Evolutionary conservation across 352 stramenopile species (phyloP).

Genomic region (Globisporangium cederbergense): DNA sequence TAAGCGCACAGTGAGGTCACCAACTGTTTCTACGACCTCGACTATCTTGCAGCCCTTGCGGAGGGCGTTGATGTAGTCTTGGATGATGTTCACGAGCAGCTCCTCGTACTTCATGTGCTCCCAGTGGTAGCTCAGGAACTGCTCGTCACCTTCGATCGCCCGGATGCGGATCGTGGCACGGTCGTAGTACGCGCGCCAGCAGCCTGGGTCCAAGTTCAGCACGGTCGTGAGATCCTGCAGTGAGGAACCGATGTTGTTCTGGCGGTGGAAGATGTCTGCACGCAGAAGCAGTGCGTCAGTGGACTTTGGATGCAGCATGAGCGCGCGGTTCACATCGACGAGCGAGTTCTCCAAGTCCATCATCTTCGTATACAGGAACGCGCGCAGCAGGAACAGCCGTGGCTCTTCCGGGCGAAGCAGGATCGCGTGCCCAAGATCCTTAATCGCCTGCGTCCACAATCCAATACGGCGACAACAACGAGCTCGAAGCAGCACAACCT

Average conservation of each 20-base stretch:
- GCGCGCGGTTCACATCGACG: slow-evolving; percentile 48
- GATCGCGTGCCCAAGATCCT: slow-evolving; percentile 58
- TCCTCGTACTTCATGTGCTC: slow-evolving; percentile 68
- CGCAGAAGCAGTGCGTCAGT: slow-evolving; percentile 64
- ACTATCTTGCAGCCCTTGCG: slow-evolving; percentile 68
- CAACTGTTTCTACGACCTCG: slow-evolving; percentile 73
- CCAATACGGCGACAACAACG: slow-evolving; percentile 67
- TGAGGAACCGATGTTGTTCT: slow-evolving; percentile 38
- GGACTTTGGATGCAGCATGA: slow-evolving; percentile 63
- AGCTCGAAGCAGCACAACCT: slow-evolving; percentile 54
- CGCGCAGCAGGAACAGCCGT: slow-evolving; percentile 49
- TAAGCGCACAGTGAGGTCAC: slow-evolving; percentile 59
- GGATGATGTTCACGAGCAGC: slow-evolving; percentile 56
- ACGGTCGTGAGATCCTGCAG: slow-evolving; percentile 66
- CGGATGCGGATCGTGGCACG: slow-evolving; percentile 62
- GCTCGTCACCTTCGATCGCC: slow-evolving; percentile 61
- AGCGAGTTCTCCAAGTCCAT: slow-evolving; percentile 49
- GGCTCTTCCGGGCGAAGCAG: slow-evolving; percentile 48
- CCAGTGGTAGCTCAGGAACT: slow-evolving; percentile 59
- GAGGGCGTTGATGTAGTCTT: slow-evolving; percentile 72
- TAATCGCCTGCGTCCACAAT: slow-evolving; percentile 69
- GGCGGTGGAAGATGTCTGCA: slow-evolving; percentile 58
- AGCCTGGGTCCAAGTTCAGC: slow-evolving; percentile 50
- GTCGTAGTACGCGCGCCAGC: slow-evolving; percentile 82
- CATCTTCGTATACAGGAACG: slow-evolving; percentile 58